Conservation (phyloP, 106 monocot species). For the Acorus calamus region DNA sequence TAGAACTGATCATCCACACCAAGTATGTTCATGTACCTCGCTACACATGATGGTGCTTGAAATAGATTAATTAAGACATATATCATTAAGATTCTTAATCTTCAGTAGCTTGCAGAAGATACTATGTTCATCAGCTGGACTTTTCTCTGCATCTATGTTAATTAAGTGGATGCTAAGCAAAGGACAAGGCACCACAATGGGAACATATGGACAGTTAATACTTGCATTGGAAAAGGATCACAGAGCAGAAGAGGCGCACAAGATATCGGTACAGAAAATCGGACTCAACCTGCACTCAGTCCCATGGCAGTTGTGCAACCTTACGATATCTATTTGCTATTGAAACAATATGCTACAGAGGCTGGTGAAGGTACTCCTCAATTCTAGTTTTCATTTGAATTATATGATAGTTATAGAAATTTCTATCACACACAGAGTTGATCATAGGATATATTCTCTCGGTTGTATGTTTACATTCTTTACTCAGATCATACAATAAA, state of each 20-base stretch:
- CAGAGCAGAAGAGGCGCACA: conserved; percentile 91
- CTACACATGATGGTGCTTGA: too few relatives aligned
- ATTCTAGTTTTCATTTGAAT: neutral
- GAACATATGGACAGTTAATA: conserved; percentile 86
- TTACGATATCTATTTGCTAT: conserved; percentile 92
- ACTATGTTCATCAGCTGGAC: too few relatives aligned
- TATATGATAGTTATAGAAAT: neutral
- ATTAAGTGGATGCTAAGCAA: conserved; percentile 98
- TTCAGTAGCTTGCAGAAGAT: too few relatives aligned
- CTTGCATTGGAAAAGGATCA: conserved; percentile 85
- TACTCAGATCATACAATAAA: too few relatives aligned
- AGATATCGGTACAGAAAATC: conserved; percentile 69
- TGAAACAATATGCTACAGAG: conserved; percentile 93
- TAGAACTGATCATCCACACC: neutral
- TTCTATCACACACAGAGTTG: neutral
- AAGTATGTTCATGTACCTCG: too few relatives aligned
- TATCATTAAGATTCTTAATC: too few relatives aligned
- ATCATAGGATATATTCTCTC: neutral
- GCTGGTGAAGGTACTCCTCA: conserved; percentile 62
- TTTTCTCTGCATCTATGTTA: conserved; percentile 25
- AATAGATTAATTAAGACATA: too few relatives aligned
- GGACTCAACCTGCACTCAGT: conserved; percentile 77
- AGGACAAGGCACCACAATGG: conserved; percentile 87
- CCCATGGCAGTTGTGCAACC: conserved; percentile 82
- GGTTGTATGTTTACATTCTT: neutral